A percentile compares a stretch with the other conserved stretches of the same genome.
Evolutionary conservation across 805 yeast species (phyloP).

Genomic region (Candida verbasci): DNA sequence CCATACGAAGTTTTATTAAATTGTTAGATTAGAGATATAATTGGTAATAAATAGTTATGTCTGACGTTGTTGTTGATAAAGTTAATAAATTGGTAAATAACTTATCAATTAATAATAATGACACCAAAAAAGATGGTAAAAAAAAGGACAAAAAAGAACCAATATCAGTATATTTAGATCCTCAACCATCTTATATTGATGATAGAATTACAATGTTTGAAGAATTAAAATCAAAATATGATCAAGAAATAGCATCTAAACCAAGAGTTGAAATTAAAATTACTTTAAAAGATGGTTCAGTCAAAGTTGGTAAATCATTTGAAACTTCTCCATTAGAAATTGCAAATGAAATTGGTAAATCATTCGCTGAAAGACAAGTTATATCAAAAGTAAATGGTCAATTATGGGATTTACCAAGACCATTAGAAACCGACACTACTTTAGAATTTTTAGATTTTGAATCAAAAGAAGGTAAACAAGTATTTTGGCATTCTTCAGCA

Average conservation of each 20-base stretch:
- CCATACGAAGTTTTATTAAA: too few relatives aligned
- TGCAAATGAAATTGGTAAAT: slow-evolving; percentile 79
- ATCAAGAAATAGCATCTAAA: slow-evolving; percentile 63
- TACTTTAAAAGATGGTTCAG: slow-evolving; percentile 82
- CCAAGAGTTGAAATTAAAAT: slow-evolving; percentile 60
- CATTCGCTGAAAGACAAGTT: slow-evolving; percentile 84
- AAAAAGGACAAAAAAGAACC: slow-evolving; percentile 30
- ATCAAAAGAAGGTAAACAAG: slow-evolving; percentile 89
- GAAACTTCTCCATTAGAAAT: slow-evolving; percentile 88
- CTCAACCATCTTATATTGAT: slow-evolving; percentile 81
- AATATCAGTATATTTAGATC: slow-evolving; percentile 49
- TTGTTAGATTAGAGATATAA: too few relatives aligned
- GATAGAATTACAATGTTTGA: slow-evolving; percentile 78
- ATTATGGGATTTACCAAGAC: slow-evolving; percentile 95
- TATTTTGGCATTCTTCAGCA: slow-evolving; percentile 98
- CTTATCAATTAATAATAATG: slow-evolving; percentile 1
- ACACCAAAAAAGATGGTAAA: slow-evolving; percentile 9
- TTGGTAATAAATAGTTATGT: slow-evolving; percentile 5
- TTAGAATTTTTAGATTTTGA: slow-evolving; percentile 89
- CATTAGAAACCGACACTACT: slow-evolving; percentile 66
- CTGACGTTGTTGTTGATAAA: slow-evolving; percentile 24
- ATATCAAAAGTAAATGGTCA: slow-evolving; percentile 87
- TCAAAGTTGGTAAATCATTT: slow-evolving; percentile 75
- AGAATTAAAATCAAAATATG: slow-evolving; percentile 70
- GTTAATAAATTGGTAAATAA: slow-evolving; percentile 32